Evolutionary conservation across 371 early-diverging fungal genomes (phyloP), one percentile per base, ranked within the genome.

Genomic region (Mortierella sp.): DNA sequence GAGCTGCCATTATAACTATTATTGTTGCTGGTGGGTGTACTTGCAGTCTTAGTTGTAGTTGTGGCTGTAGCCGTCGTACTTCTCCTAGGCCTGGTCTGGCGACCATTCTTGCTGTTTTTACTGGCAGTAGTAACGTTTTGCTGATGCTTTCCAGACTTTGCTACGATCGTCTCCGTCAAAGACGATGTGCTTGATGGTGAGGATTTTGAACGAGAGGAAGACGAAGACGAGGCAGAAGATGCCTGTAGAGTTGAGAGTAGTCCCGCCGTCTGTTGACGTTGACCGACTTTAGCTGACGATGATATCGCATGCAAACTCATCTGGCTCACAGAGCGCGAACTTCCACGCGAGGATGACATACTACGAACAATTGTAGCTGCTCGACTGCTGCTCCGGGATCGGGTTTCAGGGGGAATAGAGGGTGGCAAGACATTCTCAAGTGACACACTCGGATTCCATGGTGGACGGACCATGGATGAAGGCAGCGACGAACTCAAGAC

Each of bases 371-470:
- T 34, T 14, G 37, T 34, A 14, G 39, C 24, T 12, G 56, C 62
- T 11, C 68, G 54, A 7, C 51, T 53, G 8, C 56, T 26, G 51
- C 68, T 68, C 42, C 63, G 37, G 1, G 75, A 68, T 34, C 75
- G 63, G 32, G 24, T 49, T 17, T 42, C 47, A 3, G 51, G 8
- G 6, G 67, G 73, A 9, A 11, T 1, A 14, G 37, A 34, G 4
- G 24, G 52, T 2, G 43, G 27, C 17, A 55, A 19, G 2, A 50
- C 21, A n/a, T 37, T 39, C 4, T 69, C 65, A 2, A 76, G 54
- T 0, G 75, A 62, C 6, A 67, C 64, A 37, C 68, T 68, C 3
- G 75, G 68, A 17, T 68, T 73, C 75, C 75, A 76, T 14, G 70
- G 54, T 14, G 70, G 66, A 9, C 78, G 70, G 1, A n/a, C n/a